These are phyloP conservation scores for Penicillium nordicum DNA, from an alignment of 2,329 filamentous ascomycete genomes.

Conservation along the genomic window DNA sequence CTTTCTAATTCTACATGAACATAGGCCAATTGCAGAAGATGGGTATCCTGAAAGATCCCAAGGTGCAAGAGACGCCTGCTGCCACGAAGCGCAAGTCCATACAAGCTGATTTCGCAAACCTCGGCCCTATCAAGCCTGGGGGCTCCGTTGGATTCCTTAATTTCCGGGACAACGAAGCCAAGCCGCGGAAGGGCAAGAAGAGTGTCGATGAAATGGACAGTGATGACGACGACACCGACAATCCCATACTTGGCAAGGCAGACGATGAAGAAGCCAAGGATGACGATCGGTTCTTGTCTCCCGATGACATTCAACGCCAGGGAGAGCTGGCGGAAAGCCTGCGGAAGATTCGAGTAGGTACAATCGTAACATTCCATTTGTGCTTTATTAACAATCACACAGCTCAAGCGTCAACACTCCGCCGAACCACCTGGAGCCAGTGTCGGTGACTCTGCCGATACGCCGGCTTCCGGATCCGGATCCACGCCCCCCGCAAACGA, in stretches of 20 bases:
- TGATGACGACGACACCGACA: slow-evolving; percentile 66
- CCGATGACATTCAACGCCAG: slow-evolving; percentile 59
- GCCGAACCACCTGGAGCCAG: slow-evolving; percentile 51
- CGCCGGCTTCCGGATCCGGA: slow-evolving; percentile 36
- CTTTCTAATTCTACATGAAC: background rate
- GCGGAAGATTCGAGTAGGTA: slow-evolving; percentile 61
- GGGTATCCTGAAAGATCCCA: slow-evolving; percentile 73
- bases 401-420: slow-evolving; percentile 66
- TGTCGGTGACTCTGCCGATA: slow-evolving; percentile 34
- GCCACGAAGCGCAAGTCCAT: slow-evolving; percentile 74
- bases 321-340: slow-evolving; percentile 63
- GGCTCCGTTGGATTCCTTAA: slow-evolving; percentile 86
- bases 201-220: slow-evolving; percentile 69
- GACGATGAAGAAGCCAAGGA: slow-evolving; percentile 55
- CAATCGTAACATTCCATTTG: background rate
- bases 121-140: slow-evolving; percentile 79
- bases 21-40: slow-evolving; percentile 93
- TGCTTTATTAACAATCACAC: slow-evolving; percentile 14
- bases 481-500: slow-evolving; percentile 36
- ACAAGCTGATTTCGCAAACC: slow-evolving; percentile 77
- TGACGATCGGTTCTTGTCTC: slow-evolving; percentile 50
- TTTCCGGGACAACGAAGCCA: slow-evolving; percentile 68
- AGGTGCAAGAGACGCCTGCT: slow-evolving; percentile 57
- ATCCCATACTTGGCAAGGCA: slow-evolving; percentile 59
- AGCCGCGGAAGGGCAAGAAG: slow-evolving; percentile 58